Conservation (phyloP, 1,139 yeast species). For the Geotrichum histeridarum region DNA sequence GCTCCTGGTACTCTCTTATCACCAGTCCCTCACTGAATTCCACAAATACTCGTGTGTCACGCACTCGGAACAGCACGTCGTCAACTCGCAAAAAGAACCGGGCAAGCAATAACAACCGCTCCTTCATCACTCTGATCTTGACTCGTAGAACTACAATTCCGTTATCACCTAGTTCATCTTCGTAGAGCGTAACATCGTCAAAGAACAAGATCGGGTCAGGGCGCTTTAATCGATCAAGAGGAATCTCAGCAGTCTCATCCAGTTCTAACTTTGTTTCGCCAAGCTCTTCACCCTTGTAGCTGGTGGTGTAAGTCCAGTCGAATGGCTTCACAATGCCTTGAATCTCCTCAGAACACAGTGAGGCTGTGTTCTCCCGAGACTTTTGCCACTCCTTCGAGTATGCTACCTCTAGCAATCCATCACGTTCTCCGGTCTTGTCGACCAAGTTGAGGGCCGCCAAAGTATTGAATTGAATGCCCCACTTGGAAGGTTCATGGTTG, state of each 20-base stretch:
- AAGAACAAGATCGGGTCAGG: slow-evolving; percentile 86
- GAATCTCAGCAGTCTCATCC: slow-evolving; percentile 43
- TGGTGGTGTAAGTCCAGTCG: slow-evolving; percentile 94
- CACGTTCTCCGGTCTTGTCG: slow-evolving; percentile 44
- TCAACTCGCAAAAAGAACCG: slow-evolving; percentile 85
- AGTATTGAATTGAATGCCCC: slow-evolving; percentile 63
- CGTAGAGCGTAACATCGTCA: slow-evolving; percentile 83
- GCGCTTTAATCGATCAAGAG: slow-evolving; percentile 59
- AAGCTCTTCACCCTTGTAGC: slow-evolving; percentile 58
- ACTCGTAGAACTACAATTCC: slow-evolving; percentile 76
- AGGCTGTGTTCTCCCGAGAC: slow-evolving; percentile 45
- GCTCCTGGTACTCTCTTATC: slow-evolving; percentile 71
- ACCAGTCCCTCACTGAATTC: slow-evolving; percentile 66
- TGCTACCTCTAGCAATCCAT: slow-evolving; percentile 61
- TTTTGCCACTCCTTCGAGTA: slow-evolving; percentile 87
- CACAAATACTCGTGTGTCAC: slow-evolving; percentile 78
- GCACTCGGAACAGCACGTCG: slow-evolving; percentile 73
- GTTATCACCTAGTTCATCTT: slow-evolving; percentile 94
- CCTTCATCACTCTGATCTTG: slow-evolving; percentile 85
- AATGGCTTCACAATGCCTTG: slow-evolving; percentile 66
- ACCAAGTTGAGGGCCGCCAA: slow-evolving; percentile 74
- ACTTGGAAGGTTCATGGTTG: slow-evolving; percentile 39
- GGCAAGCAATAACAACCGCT: slow-evolving; percentile 64
- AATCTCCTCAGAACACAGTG: slow-evolving; percentile 37
- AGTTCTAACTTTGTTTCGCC: not conserved